Base-by-base conservation (phyloP, 805 yeast species). In the Candida tibetensis region DNA sequence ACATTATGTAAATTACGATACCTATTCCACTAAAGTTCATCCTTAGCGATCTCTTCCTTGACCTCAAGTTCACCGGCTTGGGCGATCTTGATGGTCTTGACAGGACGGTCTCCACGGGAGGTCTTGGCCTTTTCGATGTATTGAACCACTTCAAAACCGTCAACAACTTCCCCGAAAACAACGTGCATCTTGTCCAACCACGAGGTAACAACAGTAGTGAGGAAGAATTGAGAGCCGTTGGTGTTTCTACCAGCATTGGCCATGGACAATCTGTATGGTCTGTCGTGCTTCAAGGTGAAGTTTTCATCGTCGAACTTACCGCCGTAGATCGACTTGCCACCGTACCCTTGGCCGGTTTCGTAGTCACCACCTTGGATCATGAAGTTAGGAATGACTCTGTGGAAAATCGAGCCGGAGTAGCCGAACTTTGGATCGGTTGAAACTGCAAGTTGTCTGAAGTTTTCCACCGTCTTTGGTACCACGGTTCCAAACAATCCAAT, bases 121-220 rank as follows among this genome's bases (percentile, higher is more conserved):
- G 95, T 88, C 66, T 80, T 77, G 45, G 85, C 79, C 33, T 62
- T 62, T 66, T 89, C 96, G 56, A 93, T 79, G 62, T 77, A 72
- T 48, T 73, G 65, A 39, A 91, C 86, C 35, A 88, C 77, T 48
- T 91, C 96, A 71, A 80, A 73, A 34, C 98, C 98, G 40, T 83
- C 89, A 13, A 88, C 41, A 39, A 93, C 96, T 68, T 88, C 87
- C 49, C 99, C 99, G 56, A 93, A 93, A 29, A 93, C 99, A 58
- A 93, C 99, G 65, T 93, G 99, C 52, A 72, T 80, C 48, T 95
- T 93, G 58, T 93, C 88, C 58, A 93, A 78, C 98, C 99, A 93
- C 34, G 82, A 69, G 40, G 96, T 87, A 25, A 77, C 75, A 16
- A 85, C 96, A 18, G 97, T 90, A 56, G 96, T 89, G 69, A 93